These are phyloP conservation scores for Sarocladium strictum DNA, from an alignment of 2,329 filamentous ascomycete genomes.

Conservation along the genomic window DNA sequence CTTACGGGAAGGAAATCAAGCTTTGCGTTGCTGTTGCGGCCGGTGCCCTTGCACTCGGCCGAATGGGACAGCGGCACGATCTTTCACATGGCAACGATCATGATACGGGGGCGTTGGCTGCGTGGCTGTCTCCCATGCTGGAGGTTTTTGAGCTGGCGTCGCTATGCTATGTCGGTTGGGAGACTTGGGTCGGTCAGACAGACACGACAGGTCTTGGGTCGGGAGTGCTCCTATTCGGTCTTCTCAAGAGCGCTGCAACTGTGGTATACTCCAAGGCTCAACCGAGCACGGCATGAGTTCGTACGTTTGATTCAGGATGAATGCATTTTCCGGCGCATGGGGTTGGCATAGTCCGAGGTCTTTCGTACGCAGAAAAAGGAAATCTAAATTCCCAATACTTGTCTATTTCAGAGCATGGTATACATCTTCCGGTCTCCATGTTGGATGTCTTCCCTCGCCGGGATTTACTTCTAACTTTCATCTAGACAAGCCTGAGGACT, in stretches of 20 bases:
- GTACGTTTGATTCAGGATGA: not conserved
- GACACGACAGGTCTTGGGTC: slow-evolving; percentile 16
- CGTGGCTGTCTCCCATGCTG: slow-evolving; percentile 15
- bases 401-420: no score
- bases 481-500: no score
- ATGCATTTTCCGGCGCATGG: no score
- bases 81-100: not conserved
- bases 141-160: slow-evolving; percentile 25
- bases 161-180: slow-evolving; percentile 27
- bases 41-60: not conserved
- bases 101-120: not conserved
- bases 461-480: no score
- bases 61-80: not conserved
- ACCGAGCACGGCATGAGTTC: not conserved
- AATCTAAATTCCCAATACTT: no score
- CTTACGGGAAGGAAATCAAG: not conserved
- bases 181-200: slow-evolving; percentile 21
- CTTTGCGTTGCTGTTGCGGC: not conserved
- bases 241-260: not conserved
- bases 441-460: no score
- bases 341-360: no score
- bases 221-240: not conserved
- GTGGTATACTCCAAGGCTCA: not conserved
- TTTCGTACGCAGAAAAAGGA: no score
- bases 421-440: no score